These are phyloP conservation scores for Aspergillus puulaauensis DNA, from an alignment of 2,329 filamentous ascomycete species.

Conservation along the genomic window DNA sequence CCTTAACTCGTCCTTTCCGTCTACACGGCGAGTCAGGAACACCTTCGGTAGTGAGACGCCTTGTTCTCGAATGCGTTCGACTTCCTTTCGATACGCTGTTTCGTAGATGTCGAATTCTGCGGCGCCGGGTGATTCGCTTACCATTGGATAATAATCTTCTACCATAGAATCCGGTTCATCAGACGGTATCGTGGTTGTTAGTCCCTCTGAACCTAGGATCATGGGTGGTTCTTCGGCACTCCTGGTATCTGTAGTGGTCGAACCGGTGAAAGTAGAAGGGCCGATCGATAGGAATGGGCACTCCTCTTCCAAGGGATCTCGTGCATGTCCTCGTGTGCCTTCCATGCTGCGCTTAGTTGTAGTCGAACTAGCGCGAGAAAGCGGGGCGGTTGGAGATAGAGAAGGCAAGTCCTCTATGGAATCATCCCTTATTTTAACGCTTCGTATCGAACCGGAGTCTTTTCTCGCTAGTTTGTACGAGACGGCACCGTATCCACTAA, in stretches of 20 bases:
- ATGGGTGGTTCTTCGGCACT: slow-evolving; percentile 14
- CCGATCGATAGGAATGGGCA: slow-evolving; percentile 76
- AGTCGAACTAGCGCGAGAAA: slow-evolving; percentile 30
- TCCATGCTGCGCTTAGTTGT: slow-evolving; percentile 40
- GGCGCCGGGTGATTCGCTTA: slow-evolving; percentile 81
- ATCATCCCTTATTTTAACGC: slow-evolving; percentile 17
- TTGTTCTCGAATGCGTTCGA: slow-evolving; percentile 64
- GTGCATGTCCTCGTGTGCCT: slow-evolving; percentile 60
- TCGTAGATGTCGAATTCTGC: slow-evolving; percentile 89
- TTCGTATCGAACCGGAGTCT: slow-evolving; percentile 28
- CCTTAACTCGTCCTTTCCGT: slow-evolving; percentile 40
- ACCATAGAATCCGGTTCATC: slow-evolving; percentile 25
- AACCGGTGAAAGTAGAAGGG: slow-evolving; percentile 48
- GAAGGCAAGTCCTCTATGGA: slow-evolving; percentile 25
- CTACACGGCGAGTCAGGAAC: slow-evolving; percentile 56
- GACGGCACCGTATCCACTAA: slow-evolving; percentile 15
- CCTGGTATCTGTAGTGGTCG: slow-evolving; percentile 13
- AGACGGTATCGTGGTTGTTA: slow-evolving; percentile 21
- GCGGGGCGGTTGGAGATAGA: slow-evolving; percentile 25
- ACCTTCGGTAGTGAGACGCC: slow-evolving; percentile 52
- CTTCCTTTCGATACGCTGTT: slow-evolving; percentile 78
- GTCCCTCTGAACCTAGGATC: slow-evolving; percentile 32
- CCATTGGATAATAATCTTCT: slow-evolving; percentile 41
- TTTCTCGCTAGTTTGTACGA: slow-evolving; percentile 22
- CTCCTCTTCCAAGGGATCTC: slow-evolving; percentile 64